A percentile compares a stretch with the other conserved stretches of the same genome.
These are phyloP conservation scores for Globisporangium polare DNA, from an alignment of 352 stramenopile species.

Conservation along the genomic window DNA sequence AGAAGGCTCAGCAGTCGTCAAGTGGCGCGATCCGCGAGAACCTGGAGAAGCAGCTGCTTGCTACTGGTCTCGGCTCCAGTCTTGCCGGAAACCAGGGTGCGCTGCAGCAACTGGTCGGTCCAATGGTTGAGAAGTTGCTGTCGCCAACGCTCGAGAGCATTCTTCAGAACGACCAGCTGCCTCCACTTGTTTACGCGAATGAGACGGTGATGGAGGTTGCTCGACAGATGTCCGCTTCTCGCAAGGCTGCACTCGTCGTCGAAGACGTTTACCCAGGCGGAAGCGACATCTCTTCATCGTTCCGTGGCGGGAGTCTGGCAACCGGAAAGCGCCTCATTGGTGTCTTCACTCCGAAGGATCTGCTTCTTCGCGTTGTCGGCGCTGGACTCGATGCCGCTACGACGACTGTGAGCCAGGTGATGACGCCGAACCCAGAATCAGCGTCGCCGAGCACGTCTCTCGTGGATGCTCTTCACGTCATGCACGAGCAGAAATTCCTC, in stretches of 20 bases:
- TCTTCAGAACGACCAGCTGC: constrained; percentile 70
- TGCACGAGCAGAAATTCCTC: constrained; percentile 98
- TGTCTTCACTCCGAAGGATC: constrained; percentile 98
- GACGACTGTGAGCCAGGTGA: constrained; percentile 91
- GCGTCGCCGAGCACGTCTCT: constrained; percentile 91
- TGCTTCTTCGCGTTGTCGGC: constrained; percentile 94
- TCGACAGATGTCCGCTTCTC: constrained; percentile 77
- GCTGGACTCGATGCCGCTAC: constrained; percentile 87
- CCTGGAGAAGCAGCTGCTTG: constrained; percentile 72
- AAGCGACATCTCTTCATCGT: constrained; percentile 18
- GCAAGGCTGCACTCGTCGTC: constrained; percentile 81
- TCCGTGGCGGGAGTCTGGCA: constrained; percentile 18
- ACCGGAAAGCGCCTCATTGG: constrained; percentile 87
- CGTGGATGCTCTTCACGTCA: constrained; percentile 96
- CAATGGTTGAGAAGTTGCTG: constrained; percentile 86
- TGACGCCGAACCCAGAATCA: constrained; percentile 96
- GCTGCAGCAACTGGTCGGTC: constrained; percentile 68
- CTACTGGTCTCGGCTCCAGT: constrained; percentile 39
- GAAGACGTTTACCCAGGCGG: constrained; percentile 47
- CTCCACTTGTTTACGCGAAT: constrained; percentile 66
- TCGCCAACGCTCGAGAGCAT: constrained; percentile 82
- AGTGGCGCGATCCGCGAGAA: constrained; percentile 69
- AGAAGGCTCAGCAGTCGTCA: constrained; percentile 84
- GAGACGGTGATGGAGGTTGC: constrained; percentile 86
- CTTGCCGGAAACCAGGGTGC: constrained; percentile 58